Base-by-base conservation (phyloP, 768 basidiomycete species). In the Amanita molliuscula region DNA sequence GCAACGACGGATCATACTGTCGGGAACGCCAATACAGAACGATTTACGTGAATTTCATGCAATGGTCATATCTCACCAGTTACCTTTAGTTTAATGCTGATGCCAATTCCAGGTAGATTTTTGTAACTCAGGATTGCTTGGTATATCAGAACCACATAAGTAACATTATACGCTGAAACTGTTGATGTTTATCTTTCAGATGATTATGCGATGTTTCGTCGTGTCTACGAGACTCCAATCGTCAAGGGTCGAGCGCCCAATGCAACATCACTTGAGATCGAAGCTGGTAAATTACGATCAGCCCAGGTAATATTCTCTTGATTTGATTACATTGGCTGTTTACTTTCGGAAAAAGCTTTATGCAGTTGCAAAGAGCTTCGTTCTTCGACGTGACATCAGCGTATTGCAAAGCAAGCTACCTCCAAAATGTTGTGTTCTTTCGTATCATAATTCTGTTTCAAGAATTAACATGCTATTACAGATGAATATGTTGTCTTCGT, bases 401-500 rank as follows among this genome's bases (percentile, higher is more conserved):
- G 77, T 97, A 34, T 65, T 97, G 45, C 76, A 81, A 56, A 83
- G 83, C 54, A 88, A 87, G 62, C 67, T 99, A 18, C 95, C 95
- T 8, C 92, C 96, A 1, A 96, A 96, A 71, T 72, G 94, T 96
- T 51, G 53, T 84, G n/a, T 64, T 5, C 23, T 10, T 38, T 10
- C 20, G 28, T 21, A 23, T 28, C 29, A 16, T 43, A 15, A 26
- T 3, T 47, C 23, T 26, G 31, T 29, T 25, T 48, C 33, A 25
- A 13, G 25, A 15, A 28, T 41, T 48, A 6, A 35, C 52, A 25
- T 38, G 15, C n/a, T 43, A 25, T 48, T 21, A 6, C 55, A 98
- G 95, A 88, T 61, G 96, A 99, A 80, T 97, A 95, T 61, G 87
- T 95, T n/a, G 82, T 98, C n/a, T 98, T 98, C 63, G 74, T 96